These are phyloP conservation scores for Sanghuangporus sanghuang DNA, from an alignment of 1,284 basidiomycete species.

Conservation along the genomic window DNA sequence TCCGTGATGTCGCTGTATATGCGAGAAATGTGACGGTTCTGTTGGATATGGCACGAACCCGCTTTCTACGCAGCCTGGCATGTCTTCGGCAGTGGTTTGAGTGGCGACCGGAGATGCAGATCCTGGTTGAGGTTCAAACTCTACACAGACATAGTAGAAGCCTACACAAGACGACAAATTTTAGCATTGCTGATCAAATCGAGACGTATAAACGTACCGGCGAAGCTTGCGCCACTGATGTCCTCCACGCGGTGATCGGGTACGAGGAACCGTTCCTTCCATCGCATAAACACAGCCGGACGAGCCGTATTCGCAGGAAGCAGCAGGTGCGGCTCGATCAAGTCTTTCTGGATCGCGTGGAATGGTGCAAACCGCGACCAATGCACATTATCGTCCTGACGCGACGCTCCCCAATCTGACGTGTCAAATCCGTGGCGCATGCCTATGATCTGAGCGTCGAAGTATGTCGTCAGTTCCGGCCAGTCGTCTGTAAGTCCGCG, in stretches of 20 bases:
- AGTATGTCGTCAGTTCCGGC: slow-evolving; percentile 88
- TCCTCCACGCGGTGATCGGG: slow-evolving; percentile 91
- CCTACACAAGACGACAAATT: slow-evolving; percentile 37
- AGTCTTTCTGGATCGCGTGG: slow-evolving; percentile 66
- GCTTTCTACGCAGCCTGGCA: slow-evolving; percentile 11
- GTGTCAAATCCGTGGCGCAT: slow-evolving; percentile 84
- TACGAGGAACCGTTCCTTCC: slow-evolving; percentile 95
- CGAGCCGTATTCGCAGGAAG: slow-evolving; percentile 65
- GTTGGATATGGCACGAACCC: neutral
- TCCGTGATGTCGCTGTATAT: neutral
- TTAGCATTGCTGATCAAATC: slow-evolving; percentile 7
- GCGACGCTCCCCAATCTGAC: slow-evolving; percentile 79
- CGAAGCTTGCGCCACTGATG: slow-evolving; percentile 94
- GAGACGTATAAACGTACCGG: slow-evolving; percentile 49
- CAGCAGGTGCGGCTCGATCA: slow-evolving; percentile 70
- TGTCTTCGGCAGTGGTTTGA: neutral
- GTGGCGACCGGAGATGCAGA: slow-evolving; percentile 14
- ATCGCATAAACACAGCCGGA: slow-evolving; percentile 87
- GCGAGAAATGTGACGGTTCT: neutral
- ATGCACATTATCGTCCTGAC: slow-evolving; percentile 85
- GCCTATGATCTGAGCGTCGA: slow-evolving; percentile 92
- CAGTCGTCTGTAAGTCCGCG: slow-evolving; percentile 86
- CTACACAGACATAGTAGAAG: slow-evolving; percentile 85
- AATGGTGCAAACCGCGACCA: slow-evolving; percentile 93
- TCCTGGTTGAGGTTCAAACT: slow-evolving; percentile 55